Conservation (phyloP, 2,329 filamentous ascomycete species). For the Podosphaera fusca region DNA sequence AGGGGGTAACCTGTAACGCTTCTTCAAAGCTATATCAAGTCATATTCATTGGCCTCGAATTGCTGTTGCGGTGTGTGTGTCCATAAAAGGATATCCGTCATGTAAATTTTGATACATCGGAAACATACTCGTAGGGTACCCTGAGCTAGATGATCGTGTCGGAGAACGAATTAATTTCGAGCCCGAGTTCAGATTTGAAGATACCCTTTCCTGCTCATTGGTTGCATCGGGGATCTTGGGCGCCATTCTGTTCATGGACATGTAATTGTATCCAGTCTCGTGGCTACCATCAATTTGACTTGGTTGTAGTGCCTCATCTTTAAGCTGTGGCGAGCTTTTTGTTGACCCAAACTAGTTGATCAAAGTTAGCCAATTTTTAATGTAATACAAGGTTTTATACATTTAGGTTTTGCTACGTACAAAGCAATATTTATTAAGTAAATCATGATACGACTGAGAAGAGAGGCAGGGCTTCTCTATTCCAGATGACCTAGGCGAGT, state of each 20-base stretch:
- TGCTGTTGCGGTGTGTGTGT: slow-evolving; percentile 17
- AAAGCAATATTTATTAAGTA: slow-evolving; percentile 99
- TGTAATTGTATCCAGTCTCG: slow-evolving; percentile 17
- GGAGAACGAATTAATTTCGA: slow-evolving; percentile 18
- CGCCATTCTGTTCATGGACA: slow-evolving; percentile 16
- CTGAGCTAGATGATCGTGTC: slow-evolving; percentile 23
- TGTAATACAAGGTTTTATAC: too few species aligned
- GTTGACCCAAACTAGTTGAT: slow-evolving; percentile 35
- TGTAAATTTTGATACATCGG: slow-evolving; percentile 17
- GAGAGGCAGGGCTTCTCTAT: slow-evolving; percentile 47
- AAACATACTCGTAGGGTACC: slow-evolving; percentile 25
- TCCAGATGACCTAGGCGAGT: slow-evolving; percentile 27
- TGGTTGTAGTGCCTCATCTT: slow-evolving; percentile 23
- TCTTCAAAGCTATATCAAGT: too few species aligned
- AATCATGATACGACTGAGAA: slow-evolving; percentile 81
- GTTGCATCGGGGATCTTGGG: slow-evolving; percentile 14
- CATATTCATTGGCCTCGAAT: slow-evolving; percentile 14
- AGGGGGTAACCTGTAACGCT: too few species aligned
- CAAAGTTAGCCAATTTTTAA: slow-evolving; percentile 18
- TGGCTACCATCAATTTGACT: slow-evolving; percentile 22
- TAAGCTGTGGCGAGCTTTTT: slow-evolving; percentile 27
- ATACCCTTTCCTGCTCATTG: slow-evolving; percentile 9
- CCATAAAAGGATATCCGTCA: slow-evolving; percentile 15
- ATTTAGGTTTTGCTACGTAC: slow-evolving; percentile 43
- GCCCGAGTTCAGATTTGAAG: slow-evolving; percentile 11